phyloP scores from a whole-genome alignment of 108 stramenopile genomes.

The Pseudonitzschia multistriata region DNA sequence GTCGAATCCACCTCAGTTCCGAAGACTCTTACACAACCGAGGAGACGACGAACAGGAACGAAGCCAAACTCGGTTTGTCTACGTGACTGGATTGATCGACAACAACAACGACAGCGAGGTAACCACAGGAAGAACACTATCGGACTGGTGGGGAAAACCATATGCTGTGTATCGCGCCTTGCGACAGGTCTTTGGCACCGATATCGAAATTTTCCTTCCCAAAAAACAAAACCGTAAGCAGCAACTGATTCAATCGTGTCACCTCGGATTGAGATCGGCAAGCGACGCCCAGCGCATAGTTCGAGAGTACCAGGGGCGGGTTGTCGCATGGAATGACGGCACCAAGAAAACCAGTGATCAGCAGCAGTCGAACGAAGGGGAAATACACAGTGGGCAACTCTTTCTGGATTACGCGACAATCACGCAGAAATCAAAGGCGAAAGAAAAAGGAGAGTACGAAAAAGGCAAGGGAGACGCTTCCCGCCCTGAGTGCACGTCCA shows the following conservation, averaged over 20 bases:
- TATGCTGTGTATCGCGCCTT: conserved; percentile 33
- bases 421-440: conserved; percentile 42
- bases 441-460: conserved; percentile 28
- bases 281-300: conserved; percentile 55
- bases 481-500: conserved; percentile 80
- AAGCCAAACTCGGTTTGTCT: conserved; percentile 61
- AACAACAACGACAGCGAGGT: background rate
- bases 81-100: conserved; percentile 50
- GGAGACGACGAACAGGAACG: conserved; percentile 42
- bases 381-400: conserved; percentile 47
- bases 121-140: background rate
- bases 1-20: conserved; percentile 84
- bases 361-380: background rate
- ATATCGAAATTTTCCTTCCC: conserved; percentile 50
- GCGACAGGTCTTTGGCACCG: conserved; percentile 34
- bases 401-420: conserved; percentile 76
- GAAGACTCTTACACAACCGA: conserved; percentile 41
- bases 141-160: conserved; percentile 23
- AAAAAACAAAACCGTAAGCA: conserved; percentile 16
- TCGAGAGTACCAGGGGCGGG: conserved; percentile 49
- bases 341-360: background rate
- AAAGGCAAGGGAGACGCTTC: conserved; percentile 50
- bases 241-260: conserved; percentile 30
- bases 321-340: conserved; percentile 30
- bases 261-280: conserved; percentile 49